Percentiles rank a stretch among this genome's conserved stretches.
phyloP scores from a whole-genome alignment of 345 rosid genomes.

The Pistacia vera region DNA sequence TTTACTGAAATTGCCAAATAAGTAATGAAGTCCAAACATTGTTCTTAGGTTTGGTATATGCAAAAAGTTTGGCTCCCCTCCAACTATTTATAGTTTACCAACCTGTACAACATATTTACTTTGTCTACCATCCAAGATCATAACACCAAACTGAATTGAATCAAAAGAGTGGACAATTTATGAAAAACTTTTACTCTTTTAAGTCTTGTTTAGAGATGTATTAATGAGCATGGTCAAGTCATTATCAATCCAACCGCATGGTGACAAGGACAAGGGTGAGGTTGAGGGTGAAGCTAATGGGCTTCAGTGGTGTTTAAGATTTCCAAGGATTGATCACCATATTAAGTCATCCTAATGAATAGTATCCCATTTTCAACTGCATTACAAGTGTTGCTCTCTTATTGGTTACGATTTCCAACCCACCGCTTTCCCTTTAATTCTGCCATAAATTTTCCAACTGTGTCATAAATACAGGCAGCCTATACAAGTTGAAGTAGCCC shows the following conservation, averaged over 20 bases:
- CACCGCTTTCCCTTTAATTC: constrained; percentile 14
- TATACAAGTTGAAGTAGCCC: not conserved
- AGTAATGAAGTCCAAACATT: not conserved
- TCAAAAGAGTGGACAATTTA: no score
- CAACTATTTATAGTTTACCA: not conserved
- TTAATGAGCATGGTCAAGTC: no score
- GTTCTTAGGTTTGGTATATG: not conserved
- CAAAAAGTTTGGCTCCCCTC: not conserved
- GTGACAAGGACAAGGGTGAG: no score
- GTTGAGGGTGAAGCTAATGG: no score
- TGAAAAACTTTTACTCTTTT: no score
- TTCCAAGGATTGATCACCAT: not conserved
- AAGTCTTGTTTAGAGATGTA: no score
- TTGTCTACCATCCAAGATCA: not conserved
- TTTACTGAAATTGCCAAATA: not conserved
- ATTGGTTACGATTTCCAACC: constrained; percentile 18
- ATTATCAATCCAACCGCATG: no score
- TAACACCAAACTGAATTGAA: not conserved
- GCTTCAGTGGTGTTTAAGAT: no score
- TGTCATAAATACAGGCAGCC: constrained; percentile 9
- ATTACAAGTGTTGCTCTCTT: not conserved
- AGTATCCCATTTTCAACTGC: constrained; percentile 1
- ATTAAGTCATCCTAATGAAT: not conserved
- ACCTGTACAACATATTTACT: no score
- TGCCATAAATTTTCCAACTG: constrained; percentile 31